phyloP scores from a whole-genome alignment of 2,329 filamentous ascomycete genomes.

The Rhynchosporium agropyri region DNA sequence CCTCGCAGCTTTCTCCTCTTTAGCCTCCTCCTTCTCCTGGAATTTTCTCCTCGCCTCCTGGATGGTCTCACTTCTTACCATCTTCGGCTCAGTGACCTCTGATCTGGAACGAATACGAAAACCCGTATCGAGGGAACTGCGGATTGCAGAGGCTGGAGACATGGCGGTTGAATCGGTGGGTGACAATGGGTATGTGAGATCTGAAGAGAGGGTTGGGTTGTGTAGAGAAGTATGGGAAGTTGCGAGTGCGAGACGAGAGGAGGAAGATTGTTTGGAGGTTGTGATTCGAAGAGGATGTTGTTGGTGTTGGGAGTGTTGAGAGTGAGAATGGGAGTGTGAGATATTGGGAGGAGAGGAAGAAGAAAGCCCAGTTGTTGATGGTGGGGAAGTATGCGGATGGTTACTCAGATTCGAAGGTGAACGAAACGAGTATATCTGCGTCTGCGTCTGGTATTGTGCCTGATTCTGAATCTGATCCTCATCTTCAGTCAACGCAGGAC shows the following conservation, averaged over 20 bases:
- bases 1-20: conserved; percentile 49
- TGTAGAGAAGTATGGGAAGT: conserved; percentile 37
- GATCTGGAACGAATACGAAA: conserved; percentile 64
- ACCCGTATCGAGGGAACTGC: conserved; percentile 59
- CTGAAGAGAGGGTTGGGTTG: conserved; percentile 30
- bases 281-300: conserved; percentile 34
- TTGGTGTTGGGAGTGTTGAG: no score
- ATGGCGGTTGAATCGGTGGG: conserved; percentile 29
- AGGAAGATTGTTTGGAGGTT: conserved; percentile 36
- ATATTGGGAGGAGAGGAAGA: conserved; percentile 24
- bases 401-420: conserved; percentile 37
- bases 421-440: conserved; percentile 29
- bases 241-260: conserved; percentile 36
- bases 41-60: conserved; percentile 64
- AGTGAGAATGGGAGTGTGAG: conserved; percentile 16
- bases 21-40: conserved; percentile 56
- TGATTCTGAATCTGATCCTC: conserved; percentile 32
- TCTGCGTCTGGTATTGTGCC: conserved; percentile 18
- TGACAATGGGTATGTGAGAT: conserved; percentile 31
- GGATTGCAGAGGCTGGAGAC: conserved; percentile 55
- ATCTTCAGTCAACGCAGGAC: conserved; percentile 39
- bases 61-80: conserved; percentile 57
- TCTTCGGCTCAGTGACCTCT: conserved; percentile 51
- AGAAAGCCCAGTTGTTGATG: conserved; percentile 30
- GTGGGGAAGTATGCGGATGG: conserved; percentile 28